phyloP scores from a whole-genome alignment of 2,329 filamentous ascomycete genomes.

The Xylariomycetidae sp. region DNA sequence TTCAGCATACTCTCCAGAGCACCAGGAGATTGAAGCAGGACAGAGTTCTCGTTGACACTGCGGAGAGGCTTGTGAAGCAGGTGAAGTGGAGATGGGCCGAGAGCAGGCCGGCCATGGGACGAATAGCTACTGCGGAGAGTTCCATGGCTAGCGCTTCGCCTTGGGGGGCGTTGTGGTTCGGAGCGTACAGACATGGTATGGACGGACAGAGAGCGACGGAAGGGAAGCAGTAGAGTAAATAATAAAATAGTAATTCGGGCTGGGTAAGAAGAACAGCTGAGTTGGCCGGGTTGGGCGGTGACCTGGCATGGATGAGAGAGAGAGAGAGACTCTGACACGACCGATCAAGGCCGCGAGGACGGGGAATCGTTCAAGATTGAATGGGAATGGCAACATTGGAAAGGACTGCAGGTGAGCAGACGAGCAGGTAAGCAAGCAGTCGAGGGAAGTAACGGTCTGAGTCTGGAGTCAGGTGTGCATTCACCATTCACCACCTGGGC shows the following conservation, averaged over 20 bases:
- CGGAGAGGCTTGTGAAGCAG: conserved; percentile 36
- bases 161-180: conserved; percentile 25
- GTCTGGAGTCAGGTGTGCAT: no score
- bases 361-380: no score
- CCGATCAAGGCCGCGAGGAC: no score
- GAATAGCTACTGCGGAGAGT: conserved; percentile 24
- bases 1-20: conserved; percentile 62
- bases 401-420: no score
- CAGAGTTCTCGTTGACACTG: conserved; percentile 38
- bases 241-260: conserved; percentile 1
- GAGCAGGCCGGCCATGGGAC: conserved; percentile 14
- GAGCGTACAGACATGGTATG: conserved; percentile 10
- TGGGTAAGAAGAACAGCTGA: neutral
- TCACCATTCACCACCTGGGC: no score
- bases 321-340: no score
- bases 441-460: no score
- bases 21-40: conserved; percentile 43
- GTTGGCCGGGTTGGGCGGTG: neutral
- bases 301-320: neutral
- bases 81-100: conserved; percentile 15
- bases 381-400: no score
- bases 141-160: conserved; percentile 28
- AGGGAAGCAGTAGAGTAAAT: neutral
- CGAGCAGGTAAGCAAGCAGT: no score
- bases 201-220: neutral